These are phyloP conservation scores for Tolypocladium tundrense DNA, from an alignment of 2,329 filamentous ascomycete genomes.

Conservation along the genomic window DNA sequence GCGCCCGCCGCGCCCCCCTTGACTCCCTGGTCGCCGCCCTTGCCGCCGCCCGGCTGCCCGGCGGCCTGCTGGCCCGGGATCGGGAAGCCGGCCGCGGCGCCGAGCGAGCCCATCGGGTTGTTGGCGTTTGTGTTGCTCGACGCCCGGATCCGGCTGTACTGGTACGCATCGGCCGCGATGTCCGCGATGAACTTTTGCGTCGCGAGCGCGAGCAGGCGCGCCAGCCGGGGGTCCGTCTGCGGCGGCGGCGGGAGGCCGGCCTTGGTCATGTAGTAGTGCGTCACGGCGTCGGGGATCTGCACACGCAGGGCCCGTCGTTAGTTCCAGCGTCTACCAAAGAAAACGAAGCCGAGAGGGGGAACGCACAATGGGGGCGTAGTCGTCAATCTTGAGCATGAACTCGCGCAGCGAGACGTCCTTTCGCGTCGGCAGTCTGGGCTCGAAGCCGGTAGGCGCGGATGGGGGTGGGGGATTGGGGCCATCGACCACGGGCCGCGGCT, in stretches of 20 bases:
- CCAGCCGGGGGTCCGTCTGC: slow-evolving; percentile 80
- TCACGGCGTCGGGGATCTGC: slow-evolving; percentile 96
- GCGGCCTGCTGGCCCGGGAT: slow-evolving; percentile 52
- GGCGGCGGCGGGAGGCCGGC: slow-evolving; percentile 89
- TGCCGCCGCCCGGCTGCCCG: slow-evolving; percentile 33
- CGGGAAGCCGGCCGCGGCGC: slow-evolving; percentile 61
- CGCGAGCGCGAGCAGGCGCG: slow-evolving; percentile 88
- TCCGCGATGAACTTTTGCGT: slow-evolving; percentile 98
- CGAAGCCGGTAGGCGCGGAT: slow-evolving; percentile 36
- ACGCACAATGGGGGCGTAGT: slow-evolving; percentile 89
- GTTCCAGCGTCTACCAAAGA: not conserved
- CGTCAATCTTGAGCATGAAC: slow-evolving; percentile 93
- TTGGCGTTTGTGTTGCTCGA: slow-evolving; percentile 73
- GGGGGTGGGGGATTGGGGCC: slow-evolving; percentile 23
- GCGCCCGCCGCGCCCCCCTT: slow-evolving; percentile 28
- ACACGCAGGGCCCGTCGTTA: not conserved
- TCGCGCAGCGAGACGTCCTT: slow-evolving; percentile 91
- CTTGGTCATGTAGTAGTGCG: slow-evolving; percentile 94
- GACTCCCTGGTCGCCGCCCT: slow-evolving; percentile 40
- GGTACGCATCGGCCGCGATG: slow-evolving; percentile 93
- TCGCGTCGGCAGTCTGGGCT: slow-evolving; percentile 61
- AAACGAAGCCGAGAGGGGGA: not conserved
- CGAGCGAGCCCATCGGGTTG: slow-evolving; percentile 83
- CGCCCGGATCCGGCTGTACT: slow-evolving; percentile 92
- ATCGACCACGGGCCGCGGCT: slow-evolving; percentile 5